Base-by-base conservation (phyloP, 169 alveolate species). In the Plasmodium gaboni region DNA sequence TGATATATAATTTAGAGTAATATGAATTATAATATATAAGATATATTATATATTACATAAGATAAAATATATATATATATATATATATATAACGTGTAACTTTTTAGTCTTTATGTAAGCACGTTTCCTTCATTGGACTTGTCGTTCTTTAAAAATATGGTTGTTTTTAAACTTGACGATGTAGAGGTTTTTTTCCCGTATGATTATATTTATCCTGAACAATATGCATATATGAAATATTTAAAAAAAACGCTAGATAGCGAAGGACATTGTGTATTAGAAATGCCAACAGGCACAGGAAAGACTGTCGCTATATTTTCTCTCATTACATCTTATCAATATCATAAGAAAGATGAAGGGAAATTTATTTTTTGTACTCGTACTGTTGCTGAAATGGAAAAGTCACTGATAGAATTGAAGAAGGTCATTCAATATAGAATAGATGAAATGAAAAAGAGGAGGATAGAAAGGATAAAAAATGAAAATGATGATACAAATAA, bases 271-370 rank as follows among this genome's bases (percentile, higher is more conserved):
- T 99, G 98, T 24, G 98, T 98, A 15, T 92, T 98, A 78, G 99
- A 98, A 83, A 98, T 98, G 99, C 99, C 99, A 28, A 98, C 99
- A 12, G 99, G 99, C 9, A 98, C 99, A 73, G 99, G 99, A 12
- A 98, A 98, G 85, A 98, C 99, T 7, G 99, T 98, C 51, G 97
- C 99, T n/a, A 89, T 98, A 48, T 92, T 98, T 60, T 96, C 99
- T 26, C 92, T 98, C 46, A 95, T 97, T 48, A 93, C 98, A 15
- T 95, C 98, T 22, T 98, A 97, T 85, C 98, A 97, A 87, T 93
- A 95, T 70, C 92, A 95, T 44, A 95, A 95, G 74, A 98, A 98
- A 2, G 96, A 94, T 26, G 85, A 89, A n/a, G 95, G 93, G 17
- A 95, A 97, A 94, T 88, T 97, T 59, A 92, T 97, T 28, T 97